phyloP scores from a whole-genome alignment of 2,329 filamentous ascomycete species.

The Chrysosporium queenslandicum region DNA sequence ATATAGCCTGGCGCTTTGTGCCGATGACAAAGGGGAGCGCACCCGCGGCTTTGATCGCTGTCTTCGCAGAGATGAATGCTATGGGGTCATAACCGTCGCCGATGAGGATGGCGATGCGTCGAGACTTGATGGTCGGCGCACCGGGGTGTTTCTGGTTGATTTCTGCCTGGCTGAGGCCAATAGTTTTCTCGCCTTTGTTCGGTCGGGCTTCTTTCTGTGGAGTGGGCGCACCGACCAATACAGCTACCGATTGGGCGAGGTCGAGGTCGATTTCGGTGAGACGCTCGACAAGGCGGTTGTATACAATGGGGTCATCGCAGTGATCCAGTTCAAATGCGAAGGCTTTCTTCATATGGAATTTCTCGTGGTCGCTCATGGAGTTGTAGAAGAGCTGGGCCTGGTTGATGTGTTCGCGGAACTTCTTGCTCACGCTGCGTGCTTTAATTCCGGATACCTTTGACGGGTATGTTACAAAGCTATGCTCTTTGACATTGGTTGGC shows the following conservation, averaged over 20 bases:
- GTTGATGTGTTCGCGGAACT: slow-evolving; percentile 67
- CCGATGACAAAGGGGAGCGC: slow-evolving; percentile 62
- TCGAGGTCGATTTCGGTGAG: slow-evolving; percentile 62
- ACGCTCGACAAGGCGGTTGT: slow-evolving; percentile 57
- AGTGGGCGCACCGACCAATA: slow-evolving; percentile 53
- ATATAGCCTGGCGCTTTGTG: slow-evolving; percentile 56
- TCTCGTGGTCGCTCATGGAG: slow-evolving; percentile 58
- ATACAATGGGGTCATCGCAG: slow-evolving; percentile 69
- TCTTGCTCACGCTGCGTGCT: slow-evolving; percentile 50
- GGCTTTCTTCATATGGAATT: slow-evolving; percentile 51
- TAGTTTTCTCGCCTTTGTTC: slow-evolving; percentile 60
- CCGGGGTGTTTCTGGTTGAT: slow-evolving; percentile 58
- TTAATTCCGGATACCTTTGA: slow-evolving; percentile 61
- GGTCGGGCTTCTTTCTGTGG: slow-evolving; percentile 44
- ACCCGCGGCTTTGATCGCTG: slow-evolving; percentile 50
- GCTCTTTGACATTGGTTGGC: slow-evolving; percentile 52
- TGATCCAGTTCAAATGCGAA: slow-evolving; percentile 67
- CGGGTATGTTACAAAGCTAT: slow-evolving; percentile 59
- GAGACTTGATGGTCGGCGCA: slow-evolving; percentile 54
- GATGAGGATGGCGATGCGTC: slow-evolving; percentile 51
- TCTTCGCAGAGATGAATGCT: slow-evolving; percentile 55
- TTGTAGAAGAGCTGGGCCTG: slow-evolving; percentile 80
- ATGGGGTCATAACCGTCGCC: slow-evolving; percentile 39
- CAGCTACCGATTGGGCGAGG: slow-evolving; percentile 59
- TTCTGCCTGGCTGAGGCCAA: slow-evolving; percentile 63